A percentile compares a stretch with the other conserved stretches of the same genome.
phyloP scores from a whole-genome alignment of 345 rosid genomes.

The Geranium brycei region DNA sequence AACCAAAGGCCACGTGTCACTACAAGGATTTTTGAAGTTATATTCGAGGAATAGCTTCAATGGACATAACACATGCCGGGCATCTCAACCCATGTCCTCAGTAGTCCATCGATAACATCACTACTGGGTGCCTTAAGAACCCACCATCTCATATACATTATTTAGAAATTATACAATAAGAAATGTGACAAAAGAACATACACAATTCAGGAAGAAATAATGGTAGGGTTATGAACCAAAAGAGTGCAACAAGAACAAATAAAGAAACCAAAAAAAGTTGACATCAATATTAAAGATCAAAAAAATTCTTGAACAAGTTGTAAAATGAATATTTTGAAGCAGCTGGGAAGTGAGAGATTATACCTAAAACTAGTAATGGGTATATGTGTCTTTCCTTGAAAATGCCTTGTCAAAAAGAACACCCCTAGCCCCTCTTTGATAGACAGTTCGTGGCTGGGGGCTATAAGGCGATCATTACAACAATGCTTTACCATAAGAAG shows the following conservation, averaged over 20 bases:
- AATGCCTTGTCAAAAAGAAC: conserved; percentile 16
- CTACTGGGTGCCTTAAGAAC: too few species aligned
- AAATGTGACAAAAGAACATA: conserved; percentile 7
- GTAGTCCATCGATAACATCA: too few species aligned
- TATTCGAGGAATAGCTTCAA: too few species aligned
- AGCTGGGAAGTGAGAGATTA: too few species aligned
- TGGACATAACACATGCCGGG: too few species aligned
- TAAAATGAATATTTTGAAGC: not conserved
- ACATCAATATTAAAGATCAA: not conserved
- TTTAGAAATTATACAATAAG: too few species aligned
- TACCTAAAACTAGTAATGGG: conserved; percentile 11
- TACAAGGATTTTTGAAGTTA: not conserved
- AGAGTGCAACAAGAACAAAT: not conserved
- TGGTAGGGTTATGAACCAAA: conserved; percentile 9
- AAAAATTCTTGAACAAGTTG: not conserved
- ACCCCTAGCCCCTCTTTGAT: not conserved
- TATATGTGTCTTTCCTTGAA: conserved; percentile 9
- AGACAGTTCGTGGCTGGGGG: not conserved
- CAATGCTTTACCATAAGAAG: conserved; percentile 8
- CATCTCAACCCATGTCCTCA: too few species aligned
- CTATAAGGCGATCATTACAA: too few species aligned
- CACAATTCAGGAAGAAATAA: conserved; percentile 15
- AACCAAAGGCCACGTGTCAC: conserved; percentile 18
- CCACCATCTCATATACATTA: not conserved
- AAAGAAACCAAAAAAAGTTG: conserved; percentile 7